Base-by-base conservation (phyloP, 1,284 basidiomycete species). In the Cutaneotrichosporon sp. region DNA sequence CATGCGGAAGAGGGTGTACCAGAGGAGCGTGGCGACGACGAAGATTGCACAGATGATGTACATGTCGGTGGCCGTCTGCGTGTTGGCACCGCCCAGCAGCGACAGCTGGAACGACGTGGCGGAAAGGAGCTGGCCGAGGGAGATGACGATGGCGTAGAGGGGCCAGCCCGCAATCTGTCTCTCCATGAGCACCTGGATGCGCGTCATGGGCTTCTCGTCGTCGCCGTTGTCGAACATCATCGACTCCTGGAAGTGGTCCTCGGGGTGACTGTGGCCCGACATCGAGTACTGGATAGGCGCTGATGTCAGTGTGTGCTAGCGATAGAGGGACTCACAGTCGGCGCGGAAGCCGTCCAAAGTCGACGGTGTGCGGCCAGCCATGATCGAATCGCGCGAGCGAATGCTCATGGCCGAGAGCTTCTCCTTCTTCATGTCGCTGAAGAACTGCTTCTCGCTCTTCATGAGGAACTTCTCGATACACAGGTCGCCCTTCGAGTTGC, bases 21-120 rank as follows among this genome's bases (percentile, higher is more conserved):
- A 95, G 59, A 90, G 87, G 49, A 87, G 83, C 6, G 92, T 91
- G 8, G 91, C 87, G 13, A 86, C 90, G 50, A 93, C 81, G 83
- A 95, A 95, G 67, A 95, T 79, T 34, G 85, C 86, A 59, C 92
- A 90, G 27, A 95, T 86, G 57, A 95, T 90, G 74, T 95, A 95
- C n/a, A 94, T 84, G 73, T 93, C 89, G 34, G 90, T 69, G 69
- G 89, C 83, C 62, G 87, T 86, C 74, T 92, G 87, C 79, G 87
- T 91, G 71, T 91, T 92, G 71, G 88, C 86, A 58, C 92, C 92
- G 25, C 90, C 89, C 38, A 95, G 83, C 31, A 95, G 81, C 24
- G 91, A 93, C 70, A 95, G 89, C 80, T 95, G 92, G 86, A 95
- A 95, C 74, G 92, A 94, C n/a, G 92, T 93, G 24, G 67, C 69